A percentile compares a stretch with the other conserved stretches of the same genome.
phyloP scores from a whole-genome alignment of 2,329 filamentous ascomycete species.

The Exserohilum turcica region DNA sequence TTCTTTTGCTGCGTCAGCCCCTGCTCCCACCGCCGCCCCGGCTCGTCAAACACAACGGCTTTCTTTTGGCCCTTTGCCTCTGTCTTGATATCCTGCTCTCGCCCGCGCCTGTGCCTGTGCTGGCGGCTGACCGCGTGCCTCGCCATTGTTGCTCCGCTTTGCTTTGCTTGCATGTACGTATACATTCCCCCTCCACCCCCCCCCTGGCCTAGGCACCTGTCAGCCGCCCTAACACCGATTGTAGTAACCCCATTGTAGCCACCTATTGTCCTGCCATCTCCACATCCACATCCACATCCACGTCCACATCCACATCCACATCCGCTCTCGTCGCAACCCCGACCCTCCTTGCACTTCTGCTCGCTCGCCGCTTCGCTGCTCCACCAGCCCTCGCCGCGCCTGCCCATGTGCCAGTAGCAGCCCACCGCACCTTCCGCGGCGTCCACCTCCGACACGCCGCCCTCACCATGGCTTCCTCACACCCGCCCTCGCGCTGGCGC shows the following conservation, averaged over 20 bases:
- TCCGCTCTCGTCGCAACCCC: slow-evolving; percentile 11
- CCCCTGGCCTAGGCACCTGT: slow-evolving; percentile 24
- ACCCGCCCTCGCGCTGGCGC: slow-evolving; percentile 38
- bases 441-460: slow-evolving; percentile 16
- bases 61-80: neutral
- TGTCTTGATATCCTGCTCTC: no score
- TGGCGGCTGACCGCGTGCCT: slow-evolving; percentile 13
- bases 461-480: slow-evolving; percentile 34
- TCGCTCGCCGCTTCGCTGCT: neutral
- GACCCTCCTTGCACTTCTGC: neutral
- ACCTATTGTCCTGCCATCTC: slow-evolving; percentile 29
- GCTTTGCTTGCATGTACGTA: neutral
- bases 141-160: neutral
- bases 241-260: slow-evolving; percentile 31
- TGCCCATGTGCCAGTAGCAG: slow-evolving; percentile 45
- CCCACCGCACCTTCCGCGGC: slow-evolving; percentile 27
- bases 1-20: neutral
- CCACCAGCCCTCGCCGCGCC: neutral
- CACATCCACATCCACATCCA: no score
- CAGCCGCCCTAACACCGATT: slow-evolving; percentile 23
- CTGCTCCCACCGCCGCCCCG: no score
- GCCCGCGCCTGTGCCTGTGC: no score
- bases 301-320: no score
- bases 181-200: neutral
- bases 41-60: neutral